Base-by-base conservation (phyloP, 139 green algal genomes). In the Desmodesmus armatus region DNA sequence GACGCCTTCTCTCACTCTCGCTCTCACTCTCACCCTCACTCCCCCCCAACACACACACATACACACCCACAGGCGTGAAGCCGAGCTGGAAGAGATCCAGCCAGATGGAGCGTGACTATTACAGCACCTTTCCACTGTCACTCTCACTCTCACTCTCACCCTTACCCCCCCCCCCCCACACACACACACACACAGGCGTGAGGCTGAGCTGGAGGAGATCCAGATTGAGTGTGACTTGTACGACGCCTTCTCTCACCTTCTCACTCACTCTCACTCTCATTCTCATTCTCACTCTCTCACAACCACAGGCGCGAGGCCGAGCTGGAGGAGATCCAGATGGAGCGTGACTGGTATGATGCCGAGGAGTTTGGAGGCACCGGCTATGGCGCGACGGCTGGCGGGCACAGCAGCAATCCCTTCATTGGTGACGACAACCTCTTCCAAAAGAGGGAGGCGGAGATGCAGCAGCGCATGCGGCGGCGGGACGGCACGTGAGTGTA, bases 341-440 rank as follows among this genome's bases (percentile, higher is more conserved):
- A 98, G 78, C 85, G 96, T 21, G 93, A 96, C 84, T 98, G 95
- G 95, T 95, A 95, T n/a, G 92, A 93, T 53, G 81, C 97, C 49
- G 96, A 98, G 82, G 96, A 99, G 89, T 94, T 94, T 55, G 94
- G 93, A 0, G 88, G 71, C 0, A 88, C 84, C 5, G 51, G 79
- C 25, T 43, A 49, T 3, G 47, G 49, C 2, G 83, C 78, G 21
- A 73, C 72, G n/a, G 75, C 51, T 21, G 84, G 85, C 19, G n/a
- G n/a, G n/a, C n/a, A n/a, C n/a, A n/a, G n/a, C n/a, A 37, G 41
- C 17, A 80, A 87, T 60, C 86, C 90, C 65, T 92, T 91, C 35
- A 37, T 82, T 62, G 65, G 63, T n/a, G 77, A 88, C 44, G 51
- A 88, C 2, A 11, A 41, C 0, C 53, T 74, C 2, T 88, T 91